These are phyloP conservation scores for Rhizopogon vulgaris DNA, from an alignment of 768 basidiomycete species.

Conservation along the genomic window DNA sequence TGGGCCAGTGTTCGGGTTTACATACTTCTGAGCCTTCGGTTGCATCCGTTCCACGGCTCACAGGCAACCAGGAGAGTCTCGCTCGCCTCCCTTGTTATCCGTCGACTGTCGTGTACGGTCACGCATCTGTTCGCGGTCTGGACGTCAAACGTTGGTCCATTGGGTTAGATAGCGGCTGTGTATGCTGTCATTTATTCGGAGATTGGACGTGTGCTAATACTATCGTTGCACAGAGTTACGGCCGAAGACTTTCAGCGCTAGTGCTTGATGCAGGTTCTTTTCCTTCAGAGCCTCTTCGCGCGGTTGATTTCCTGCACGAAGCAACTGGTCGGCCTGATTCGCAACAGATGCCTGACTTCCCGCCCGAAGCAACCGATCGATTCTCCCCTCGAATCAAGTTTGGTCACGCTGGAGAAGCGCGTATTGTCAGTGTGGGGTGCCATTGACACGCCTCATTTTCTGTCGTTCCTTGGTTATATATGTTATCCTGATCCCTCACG, in stretches of 20 bases:
- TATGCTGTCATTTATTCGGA: slow-evolving; percentile 30
- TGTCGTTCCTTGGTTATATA: neutral
- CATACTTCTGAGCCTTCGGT: neutral
- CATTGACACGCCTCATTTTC: neutral
- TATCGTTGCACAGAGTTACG: slow-evolving; percentile 41
- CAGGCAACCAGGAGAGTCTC: slow-evolving; percentile 6
- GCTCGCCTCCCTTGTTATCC: slow-evolving; percentile 56
- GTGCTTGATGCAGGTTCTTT: slow-evolving; percentile 38
- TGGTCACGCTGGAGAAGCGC: slow-evolving; percentile 36
- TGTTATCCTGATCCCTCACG: too few species aligned
- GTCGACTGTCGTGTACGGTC: slow-evolving; percentile 81
- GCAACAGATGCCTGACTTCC: neutral
- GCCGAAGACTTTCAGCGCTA: slow-evolving; percentile 57
- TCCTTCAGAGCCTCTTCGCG: neutral
- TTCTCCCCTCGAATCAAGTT: neutral
- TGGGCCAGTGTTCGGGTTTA: slow-evolving; percentile 53
- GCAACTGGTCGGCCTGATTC: neutral
- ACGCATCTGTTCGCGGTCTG: slow-evolving; percentile 72
- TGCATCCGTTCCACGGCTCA: neutral
- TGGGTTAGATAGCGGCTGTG: slow-evolving; percentile 86
- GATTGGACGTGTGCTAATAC: neutral
- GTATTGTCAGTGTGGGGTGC: slow-evolving; percentile 49
- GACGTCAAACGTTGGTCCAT: slow-evolving; percentile 80
- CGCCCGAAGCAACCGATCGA: neutral
- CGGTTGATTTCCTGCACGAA: neutral